A percentile compares a stretch with the other conserved stretches of the same genome.
Evolutionary conservation across 805 yeast genomes (phyloP).

Genomic region (Metschnikowia corniflorae): DNA sequence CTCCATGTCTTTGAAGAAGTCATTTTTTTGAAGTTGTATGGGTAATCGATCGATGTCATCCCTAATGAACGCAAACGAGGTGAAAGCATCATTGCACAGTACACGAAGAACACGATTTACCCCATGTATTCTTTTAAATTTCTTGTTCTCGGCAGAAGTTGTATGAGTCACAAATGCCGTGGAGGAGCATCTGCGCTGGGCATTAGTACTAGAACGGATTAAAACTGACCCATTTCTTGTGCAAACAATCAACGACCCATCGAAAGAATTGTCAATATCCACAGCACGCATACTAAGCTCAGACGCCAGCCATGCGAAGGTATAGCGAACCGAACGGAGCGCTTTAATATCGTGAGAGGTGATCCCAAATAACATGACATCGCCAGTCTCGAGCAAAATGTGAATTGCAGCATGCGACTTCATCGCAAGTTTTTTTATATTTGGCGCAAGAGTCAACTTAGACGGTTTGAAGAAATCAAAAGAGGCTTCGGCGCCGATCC

Average conservation of each 20-base stretch:
- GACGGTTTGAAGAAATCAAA: constrained; percentile 57
- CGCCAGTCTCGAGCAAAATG: constrained; percentile 58
- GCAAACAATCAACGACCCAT: constrained; percentile 67
- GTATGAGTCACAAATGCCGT: constrained; percentile 26
- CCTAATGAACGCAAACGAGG: constrained; percentile 64
- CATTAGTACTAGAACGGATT: constrained; percentile 25
- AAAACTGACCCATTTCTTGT: constrained; percentile 70
- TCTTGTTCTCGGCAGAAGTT: constrained; percentile 27
- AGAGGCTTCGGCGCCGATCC: constrained; percentile 35
- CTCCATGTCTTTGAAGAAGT: constrained; percentile 50
- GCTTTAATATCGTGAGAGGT: constrained; percentile 21
- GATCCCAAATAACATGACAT: constrained; percentile 41
- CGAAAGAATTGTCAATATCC: constrained; percentile 65
- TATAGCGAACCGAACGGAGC: constrained; percentile 43
- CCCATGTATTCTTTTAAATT: constrained; percentile 51
- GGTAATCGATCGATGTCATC: constrained; percentile 62
- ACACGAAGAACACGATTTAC: constrained; percentile 62
- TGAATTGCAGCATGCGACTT: constrained; percentile 43
- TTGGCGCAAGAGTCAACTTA: constrained; percentile 39
- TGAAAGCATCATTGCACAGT: constrained; percentile 59
- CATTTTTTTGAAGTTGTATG: constrained; percentile 45
- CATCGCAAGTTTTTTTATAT: constrained; percentile 30
- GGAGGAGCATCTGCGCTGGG: constrained; percentile 30
- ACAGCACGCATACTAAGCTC: constrained; percentile 52
- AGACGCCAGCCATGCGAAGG: constrained; percentile 60